Evolutionary conservation across 1,284 basidiomycete species (phyloP).

Genomic region (Peniophora sp.): DNA sequence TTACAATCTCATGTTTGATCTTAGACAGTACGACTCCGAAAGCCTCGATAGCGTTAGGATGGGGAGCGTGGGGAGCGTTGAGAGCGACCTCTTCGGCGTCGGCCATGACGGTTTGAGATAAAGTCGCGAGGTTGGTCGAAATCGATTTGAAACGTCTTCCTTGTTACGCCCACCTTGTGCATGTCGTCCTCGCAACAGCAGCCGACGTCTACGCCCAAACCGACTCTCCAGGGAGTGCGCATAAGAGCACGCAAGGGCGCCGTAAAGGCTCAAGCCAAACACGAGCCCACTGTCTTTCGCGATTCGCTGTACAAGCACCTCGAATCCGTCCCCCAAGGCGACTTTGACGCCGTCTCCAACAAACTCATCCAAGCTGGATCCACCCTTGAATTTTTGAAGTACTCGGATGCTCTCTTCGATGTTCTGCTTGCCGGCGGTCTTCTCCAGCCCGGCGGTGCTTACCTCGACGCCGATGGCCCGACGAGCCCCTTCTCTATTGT

Average conservation of each 20-base stretch:
- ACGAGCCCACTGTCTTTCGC: conserved; percentile 88
- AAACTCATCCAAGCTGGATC: conserved; percentile 89
- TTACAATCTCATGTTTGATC: conserved; percentile 58
- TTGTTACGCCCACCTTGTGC: no score
- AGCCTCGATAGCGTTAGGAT: conserved; percentile 51
- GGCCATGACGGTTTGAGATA: neutral
- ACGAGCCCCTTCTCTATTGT: conserved; percentile 79
- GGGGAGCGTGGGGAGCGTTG: conserved; percentile 51
- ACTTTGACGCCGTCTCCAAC: conserved; percentile 77
- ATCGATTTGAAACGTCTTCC: neutral
- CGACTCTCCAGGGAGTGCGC: conserved; percentile 81
- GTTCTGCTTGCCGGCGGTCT: conserved; percentile 90
- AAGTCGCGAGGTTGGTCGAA: neutral
- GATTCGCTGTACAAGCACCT: conserved; percentile 93
- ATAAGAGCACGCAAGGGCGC: conserved; percentile 85
- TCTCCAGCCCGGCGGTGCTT: conserved; percentile 90
- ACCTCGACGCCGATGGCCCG: conserved; percentile 81
- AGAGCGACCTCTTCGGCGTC: conserved; percentile 41
- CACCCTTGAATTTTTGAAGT: conserved; percentile 90
- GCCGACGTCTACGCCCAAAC: conserved; percentile 51
- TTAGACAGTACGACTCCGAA: conserved; percentile 43
- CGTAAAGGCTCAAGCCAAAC: conserved; percentile 82
- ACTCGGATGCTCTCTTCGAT: conserved; percentile 94
- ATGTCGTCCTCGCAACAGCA: conserved; percentile 55
- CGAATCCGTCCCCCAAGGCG: conserved; percentile 74